Base-by-base conservation (phyloP, 192 early-diverging fungal species). In the Coemansia sp. region DNA sequence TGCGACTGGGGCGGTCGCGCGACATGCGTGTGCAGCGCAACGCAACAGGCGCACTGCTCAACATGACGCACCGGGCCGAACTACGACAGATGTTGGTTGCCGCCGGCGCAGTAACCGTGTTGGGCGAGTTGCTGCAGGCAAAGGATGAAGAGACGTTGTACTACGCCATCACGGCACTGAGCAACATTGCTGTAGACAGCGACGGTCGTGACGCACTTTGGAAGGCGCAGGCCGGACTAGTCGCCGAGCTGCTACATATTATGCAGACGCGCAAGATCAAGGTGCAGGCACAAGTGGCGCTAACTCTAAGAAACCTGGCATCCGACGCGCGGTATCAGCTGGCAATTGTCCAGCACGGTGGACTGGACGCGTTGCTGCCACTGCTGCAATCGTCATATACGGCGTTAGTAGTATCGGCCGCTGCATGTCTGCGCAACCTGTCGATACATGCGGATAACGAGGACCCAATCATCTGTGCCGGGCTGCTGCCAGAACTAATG, bases 51-150 rank as follows among this genome's bases (percentile, higher is more conserved):
- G 92, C 92, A 19, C 70, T 94, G 44, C 76, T 94, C 43, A 94
- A 94, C 69, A 91, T 94, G 89, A 94, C 92, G 15, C 91, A 94
- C 67, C 84, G 87, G 11, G 83, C 83, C 22, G 89, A 90, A 58
- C 91, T 88, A 60, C 82, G 90, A 30, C 82, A 87, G 58, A 83
- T 88, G 70, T 70, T 90, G n/a, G 87, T 92, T 21, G 84, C 82
- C 48, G 85, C 89, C 8, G 84, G 85, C 15, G 90, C 90, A n/a
- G 82, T 93, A 46, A 87, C 92, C 15, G 83, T 89, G 9, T 75
- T 92, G 12, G 88, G 91, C 31, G 75, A 78, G 36, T 76, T 93
- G 23, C 72, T 95, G 23, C 79, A 73, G 48, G 87, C 86, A 5
- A 74, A 84, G 25, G 90, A 93, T 57, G 75, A 81, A 17, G 91